phyloP scores from a whole-genome alignment of 2,329 filamentous ascomycete species.

The Colletotrichum sp. region DNA sequence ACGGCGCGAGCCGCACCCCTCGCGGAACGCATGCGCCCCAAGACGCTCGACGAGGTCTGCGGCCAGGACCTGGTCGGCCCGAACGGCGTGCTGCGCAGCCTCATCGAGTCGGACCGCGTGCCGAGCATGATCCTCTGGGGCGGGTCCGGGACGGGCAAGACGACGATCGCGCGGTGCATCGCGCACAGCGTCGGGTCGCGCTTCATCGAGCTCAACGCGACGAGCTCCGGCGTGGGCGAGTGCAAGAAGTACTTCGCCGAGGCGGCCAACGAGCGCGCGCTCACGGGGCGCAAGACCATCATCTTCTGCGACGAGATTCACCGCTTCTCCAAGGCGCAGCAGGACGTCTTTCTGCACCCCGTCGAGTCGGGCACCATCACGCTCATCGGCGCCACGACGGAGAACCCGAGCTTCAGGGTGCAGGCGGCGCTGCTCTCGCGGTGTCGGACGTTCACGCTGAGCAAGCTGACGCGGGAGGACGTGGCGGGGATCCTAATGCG shows the following conservation, averaged over 20 bases:
- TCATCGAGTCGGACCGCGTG: conserved; percentile 85
- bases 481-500: conserved; percentile 76
- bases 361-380: conserved; percentile 92
- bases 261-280: conserved; percentile 76
- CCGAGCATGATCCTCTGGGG: conserved; percentile 98
- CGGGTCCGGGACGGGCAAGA: conserved; percentile 81
- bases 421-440: conserved; percentile 86
- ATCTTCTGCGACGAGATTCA: conserved; percentile 98
- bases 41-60: conserved; percentile 81
- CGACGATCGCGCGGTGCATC: conserved; percentile 90
- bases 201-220: conserved; percentile 96
- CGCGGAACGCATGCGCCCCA: conserved; percentile 92
- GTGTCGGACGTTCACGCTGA: conserved; percentile 88
- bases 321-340: conserved; percentile 88
- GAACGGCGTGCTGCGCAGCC: conserved; percentile 80
- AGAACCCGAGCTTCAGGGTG: conserved; percentile 95
- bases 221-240: conserved; percentile 84
- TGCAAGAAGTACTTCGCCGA: conserved; percentile 92
- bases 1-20: conserved; percentile 78
- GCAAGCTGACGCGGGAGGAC: conserved; percentile 75
- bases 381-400: conserved; percentile 92
- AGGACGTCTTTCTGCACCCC: conserved; percentile 92
- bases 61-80: conserved; percentile 92
- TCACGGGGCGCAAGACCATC: conserved; percentile 91
- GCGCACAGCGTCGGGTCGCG: conserved; percentile 81